Base-by-base conservation (phyloP, 345 rosid species). In the Sisymbrium irio region DNA sequence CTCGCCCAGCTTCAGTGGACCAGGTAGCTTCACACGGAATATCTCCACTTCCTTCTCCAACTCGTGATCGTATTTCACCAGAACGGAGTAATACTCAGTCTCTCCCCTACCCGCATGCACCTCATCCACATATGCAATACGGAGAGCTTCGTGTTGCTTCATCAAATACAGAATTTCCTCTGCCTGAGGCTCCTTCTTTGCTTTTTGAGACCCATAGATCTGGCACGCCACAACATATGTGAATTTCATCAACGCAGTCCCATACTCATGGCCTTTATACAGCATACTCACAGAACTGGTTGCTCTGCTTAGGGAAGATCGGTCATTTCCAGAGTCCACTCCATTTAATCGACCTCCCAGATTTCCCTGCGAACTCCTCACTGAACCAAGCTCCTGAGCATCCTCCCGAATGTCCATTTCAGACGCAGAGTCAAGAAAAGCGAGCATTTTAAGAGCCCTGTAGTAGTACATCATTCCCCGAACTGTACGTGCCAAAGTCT, bases 381-480 rank as follows among this genome's bases (percentile, higher is more conserved):
- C 78, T 18, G 92, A 82, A 73, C 92, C 89, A 71, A 87, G 98
- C 83, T 94, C 97, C 57, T 78, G 84, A 53, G 85, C 79, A 32
- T 90, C 93, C 65, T 88, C 92, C 72, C 77, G 85, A 78, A 94
- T 79, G 82, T 94, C 98, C 92, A 89, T 84, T 84, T 91, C 98
- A 6, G 98, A 84, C 33, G 97, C 98, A 71, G 98, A 88, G 84
- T 94, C 98, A 77, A 94, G 96, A 74, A 89, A 94, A 66, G 96
- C 93, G 15, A 91, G 88, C 97, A 89, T 86, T 82, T 84, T 94
- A 11, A 94, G 97, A 69, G 98, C 98, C 56, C 97, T 88, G 75
- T 94, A 86, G 74, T 91, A 91, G 67, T 94, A 94, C 97, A 94
- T 94, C 98, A 94, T 94, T 80, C 98, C 98, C 79, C 97, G 85